These are phyloP conservation scores for Penicillium atrosanguineum DNA, from an alignment of 495 filamentous ascomycete species.

Conservation along the genomic window DNA sequence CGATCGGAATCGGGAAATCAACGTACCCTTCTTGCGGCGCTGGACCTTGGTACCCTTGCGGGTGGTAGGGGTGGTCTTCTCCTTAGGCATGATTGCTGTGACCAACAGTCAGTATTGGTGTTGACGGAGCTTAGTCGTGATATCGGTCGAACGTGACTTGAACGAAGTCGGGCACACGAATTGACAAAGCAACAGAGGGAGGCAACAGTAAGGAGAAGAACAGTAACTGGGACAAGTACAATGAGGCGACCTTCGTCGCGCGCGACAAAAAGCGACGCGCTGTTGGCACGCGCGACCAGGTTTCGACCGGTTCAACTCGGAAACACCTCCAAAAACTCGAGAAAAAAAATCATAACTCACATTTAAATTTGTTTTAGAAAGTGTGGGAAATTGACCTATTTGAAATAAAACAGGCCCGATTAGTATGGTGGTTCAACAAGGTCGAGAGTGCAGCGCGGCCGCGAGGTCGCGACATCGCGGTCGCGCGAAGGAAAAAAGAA, in stretches of 20 bases:
- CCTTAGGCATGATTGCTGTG: constrained; percentile 69
- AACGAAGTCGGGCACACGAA: neutral
- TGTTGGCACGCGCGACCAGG: neutral
- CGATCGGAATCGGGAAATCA: constrained; percentile 6
- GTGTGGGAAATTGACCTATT: neutral
- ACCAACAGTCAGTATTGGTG: constrained; percentile 5
- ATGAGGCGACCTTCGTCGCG: neutral
- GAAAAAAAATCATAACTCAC: neutral
- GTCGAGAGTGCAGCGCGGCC: constrained; percentile 7
- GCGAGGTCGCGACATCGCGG: constrained; percentile 5
- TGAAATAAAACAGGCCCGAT: constrained; percentile 10
- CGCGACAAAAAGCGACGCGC: neutral
- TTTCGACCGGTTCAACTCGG: neutral
- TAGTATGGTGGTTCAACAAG: constrained; percentile 2
- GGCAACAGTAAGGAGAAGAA: neutral
- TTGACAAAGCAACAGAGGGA: neutral
- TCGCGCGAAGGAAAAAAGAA: constrained; percentile 24
- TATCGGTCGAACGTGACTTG: neutral
- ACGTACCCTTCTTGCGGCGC: constrained; percentile 85
- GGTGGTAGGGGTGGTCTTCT: constrained; percentile 58
- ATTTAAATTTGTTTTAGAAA: neutral
- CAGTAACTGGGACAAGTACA: neutral
- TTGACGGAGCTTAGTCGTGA: neutral
- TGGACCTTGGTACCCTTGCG: constrained; percentile 52
- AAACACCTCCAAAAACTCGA: neutral